Conservation (phyloP, 2,329 filamentous ascomycete species). For the Pseudogymnoascus sp. region DNA sequence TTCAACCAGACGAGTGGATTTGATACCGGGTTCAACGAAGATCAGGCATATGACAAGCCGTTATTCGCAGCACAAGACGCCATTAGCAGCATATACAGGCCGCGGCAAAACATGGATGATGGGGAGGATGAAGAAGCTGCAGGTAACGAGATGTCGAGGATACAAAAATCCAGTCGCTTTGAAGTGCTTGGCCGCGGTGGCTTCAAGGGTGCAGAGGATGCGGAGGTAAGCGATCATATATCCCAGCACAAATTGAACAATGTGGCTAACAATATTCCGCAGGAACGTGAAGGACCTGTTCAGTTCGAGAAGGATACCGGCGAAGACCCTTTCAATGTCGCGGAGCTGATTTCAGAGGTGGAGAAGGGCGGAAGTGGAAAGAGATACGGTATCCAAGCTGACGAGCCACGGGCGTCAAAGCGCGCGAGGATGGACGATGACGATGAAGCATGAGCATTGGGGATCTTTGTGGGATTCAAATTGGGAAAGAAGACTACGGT, state of each 20-base stretch:
- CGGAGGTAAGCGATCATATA: constrained; percentile 52
- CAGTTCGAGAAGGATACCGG: constrained; percentile 85
- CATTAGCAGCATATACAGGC: constrained; percentile 88
- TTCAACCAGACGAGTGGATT: constrained; percentile 95
- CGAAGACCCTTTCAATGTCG: constrained; percentile 83
- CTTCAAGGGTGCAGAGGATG: constrained; percentile 79
- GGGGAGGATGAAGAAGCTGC: constrained; percentile 72
- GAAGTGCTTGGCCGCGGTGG: constrained; percentile 85
- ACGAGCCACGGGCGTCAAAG: constrained; percentile 54
- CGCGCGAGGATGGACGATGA: constrained; percentile 73
- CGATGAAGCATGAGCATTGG: constrained; percentile 35
- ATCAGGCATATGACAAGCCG: constrained; percentile 95
- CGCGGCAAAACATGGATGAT: constrained; percentile 66
- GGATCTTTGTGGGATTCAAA: background rate
- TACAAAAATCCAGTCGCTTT: constrained; percentile 78
- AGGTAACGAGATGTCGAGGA: constrained; percentile 77
- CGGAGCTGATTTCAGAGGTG: constrained; percentile 83
- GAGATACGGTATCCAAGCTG: constrained; percentile 68
- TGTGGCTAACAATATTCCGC: constrained; percentile 13
- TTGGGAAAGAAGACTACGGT: background rate
- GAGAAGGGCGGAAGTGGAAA: constrained; percentile 58
- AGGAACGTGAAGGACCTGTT: constrained; percentile 82
- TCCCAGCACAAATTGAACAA: background rate
- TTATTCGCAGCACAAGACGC: constrained; percentile 93
- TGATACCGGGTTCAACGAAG: constrained; percentile 89